Evolutionary conservation across 106 monocot species (phyloP).

Genomic region (Acorus calamus): DNA sequence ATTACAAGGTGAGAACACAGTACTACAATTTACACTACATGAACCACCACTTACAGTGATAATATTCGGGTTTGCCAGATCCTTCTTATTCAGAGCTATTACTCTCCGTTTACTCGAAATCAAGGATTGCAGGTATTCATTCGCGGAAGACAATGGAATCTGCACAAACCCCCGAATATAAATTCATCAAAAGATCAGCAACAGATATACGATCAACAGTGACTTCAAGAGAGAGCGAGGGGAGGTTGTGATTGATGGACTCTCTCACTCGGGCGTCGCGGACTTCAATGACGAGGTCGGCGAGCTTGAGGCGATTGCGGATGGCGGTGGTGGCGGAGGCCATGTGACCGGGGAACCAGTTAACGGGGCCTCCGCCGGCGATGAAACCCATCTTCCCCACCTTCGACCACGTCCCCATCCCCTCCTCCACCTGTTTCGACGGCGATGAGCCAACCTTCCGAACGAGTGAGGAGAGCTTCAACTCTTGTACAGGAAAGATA

Average conservation of each 20-base stretch:
- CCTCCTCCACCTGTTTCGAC: background rate
- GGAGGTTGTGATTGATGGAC: background rate
- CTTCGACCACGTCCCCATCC: conserved; percentile 29
- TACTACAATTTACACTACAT: no score
- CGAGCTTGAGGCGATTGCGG: conserved; percentile 91
- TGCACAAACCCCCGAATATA: conserved; percentile 7
- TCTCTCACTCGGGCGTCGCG: conserved; percentile 75
- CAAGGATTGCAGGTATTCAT: conserved; percentile 69
- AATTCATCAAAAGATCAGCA: background rate
- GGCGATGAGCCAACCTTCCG: no score
- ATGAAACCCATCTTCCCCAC: conserved; percentile 73
- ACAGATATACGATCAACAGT: background rate
- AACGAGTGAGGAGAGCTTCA: no score
- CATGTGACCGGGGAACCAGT: conserved; percentile 99
- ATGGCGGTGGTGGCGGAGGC: conserved; percentile 87
- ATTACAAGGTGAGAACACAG: no score
- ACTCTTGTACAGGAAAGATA: no score
- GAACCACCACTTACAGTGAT: conserved; percentile 49
- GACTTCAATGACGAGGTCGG: conserved; percentile 95
- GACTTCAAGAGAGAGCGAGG: background rate
- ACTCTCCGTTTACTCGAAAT: conserved; percentile 66
- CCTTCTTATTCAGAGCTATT: conserved; percentile 91
- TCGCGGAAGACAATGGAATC: conserved; percentile 88
- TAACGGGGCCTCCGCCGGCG: conserved; percentile 57
- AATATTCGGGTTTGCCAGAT: conserved; percentile 88